Conservation (phyloP, 208 protist species). For the Blechomonas ayalai region DNA sequence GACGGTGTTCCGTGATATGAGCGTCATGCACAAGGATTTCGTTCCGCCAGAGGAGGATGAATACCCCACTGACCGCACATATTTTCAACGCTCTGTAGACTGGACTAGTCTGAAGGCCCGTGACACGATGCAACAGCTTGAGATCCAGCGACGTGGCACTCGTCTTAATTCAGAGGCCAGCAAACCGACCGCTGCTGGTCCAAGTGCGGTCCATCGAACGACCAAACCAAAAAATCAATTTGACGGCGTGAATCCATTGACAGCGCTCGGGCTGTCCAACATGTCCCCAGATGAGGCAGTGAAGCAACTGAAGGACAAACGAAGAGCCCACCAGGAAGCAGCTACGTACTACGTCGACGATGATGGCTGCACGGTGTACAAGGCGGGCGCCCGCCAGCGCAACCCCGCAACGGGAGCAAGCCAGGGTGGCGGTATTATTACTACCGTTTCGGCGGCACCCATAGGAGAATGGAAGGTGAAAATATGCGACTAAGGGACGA, state of each 20-base stretch:
- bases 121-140: constrained; percentile 20
- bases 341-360: constrained; percentile 65
- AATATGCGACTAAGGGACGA: constrained; percentile 23
- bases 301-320: constrained; percentile 38
- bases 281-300: constrained; percentile 45
- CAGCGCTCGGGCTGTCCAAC: constrained; percentile 40
- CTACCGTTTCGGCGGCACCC: constrained; percentile 26
- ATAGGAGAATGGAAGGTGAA: constrained; percentile 61
- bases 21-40: constrained; percentile 65
- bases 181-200: constrained; percentile 6
- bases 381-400: constrained; percentile 29
- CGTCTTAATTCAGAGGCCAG: not conserved
- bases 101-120: constrained; percentile 50
- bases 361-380: constrained; percentile 74
- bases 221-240: constrained; percentile 86
- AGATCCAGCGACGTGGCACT: constrained; percentile 7
- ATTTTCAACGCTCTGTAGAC: constrained; percentile 60
- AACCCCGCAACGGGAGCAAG: constrained; percentile 2
- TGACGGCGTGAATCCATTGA: constrained; percentile 59
- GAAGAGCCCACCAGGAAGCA: constrained; percentile 19
- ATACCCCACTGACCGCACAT: constrained; percentile 46
- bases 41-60: constrained; percentile 31
- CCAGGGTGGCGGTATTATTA: constrained; percentile 17
- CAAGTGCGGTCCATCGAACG: not conserved
- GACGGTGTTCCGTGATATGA: constrained; percentile 28